These are phyloP conservation scores for Phytophthora kernoviae DNA, from an alignment of 352 stramenopile genomes.

Conservation along the genomic window DNA sequence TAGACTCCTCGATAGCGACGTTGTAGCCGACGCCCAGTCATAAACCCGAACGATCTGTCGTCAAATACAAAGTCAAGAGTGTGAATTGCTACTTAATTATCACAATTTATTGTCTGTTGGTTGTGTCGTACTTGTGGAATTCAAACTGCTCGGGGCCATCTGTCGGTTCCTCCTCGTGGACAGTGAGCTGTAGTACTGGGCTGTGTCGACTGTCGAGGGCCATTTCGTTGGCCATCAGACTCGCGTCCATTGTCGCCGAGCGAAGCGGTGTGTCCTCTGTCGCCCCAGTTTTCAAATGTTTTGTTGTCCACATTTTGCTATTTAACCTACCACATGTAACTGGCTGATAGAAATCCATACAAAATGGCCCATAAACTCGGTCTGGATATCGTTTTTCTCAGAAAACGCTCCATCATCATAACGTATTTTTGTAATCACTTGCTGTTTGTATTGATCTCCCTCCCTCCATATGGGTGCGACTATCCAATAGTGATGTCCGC, in stretches of 20 bases:
- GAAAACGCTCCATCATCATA: background rate
- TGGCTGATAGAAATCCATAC: background rate
- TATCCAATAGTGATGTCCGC: background rate
- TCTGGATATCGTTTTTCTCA: background rate
- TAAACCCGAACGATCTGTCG: constrained; percentile 54
- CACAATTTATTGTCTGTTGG: too few relatives aligned
- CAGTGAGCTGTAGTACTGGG: constrained; percentile 6
- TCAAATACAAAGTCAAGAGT: background rate
- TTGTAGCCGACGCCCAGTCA: constrained; percentile 60
- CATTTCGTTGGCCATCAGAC: constrained; percentile 41
- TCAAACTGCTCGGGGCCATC: constrained; percentile 46
- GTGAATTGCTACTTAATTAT: background rate
- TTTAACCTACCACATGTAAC: background rate
- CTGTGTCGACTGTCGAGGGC: constrained; percentile 10
- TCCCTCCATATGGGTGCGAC: background rate
- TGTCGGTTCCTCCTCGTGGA: constrained; percentile 20
- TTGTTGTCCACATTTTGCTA: constrained; percentile 12
- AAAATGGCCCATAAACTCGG: too few relatives aligned
- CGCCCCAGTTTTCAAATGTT: constrained; percentile 13
- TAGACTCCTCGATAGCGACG: constrained; percentile 65
- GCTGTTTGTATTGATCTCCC: background rate
- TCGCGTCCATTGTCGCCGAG: constrained; percentile 28
- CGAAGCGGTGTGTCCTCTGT: constrained; percentile 31
- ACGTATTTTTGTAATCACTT: background rate
- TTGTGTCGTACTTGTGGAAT: constrained; percentile 50